Base-by-base conservation (phyloP, 148 eudicot genomes). In the Dysphania ambrosioides region DNA sequence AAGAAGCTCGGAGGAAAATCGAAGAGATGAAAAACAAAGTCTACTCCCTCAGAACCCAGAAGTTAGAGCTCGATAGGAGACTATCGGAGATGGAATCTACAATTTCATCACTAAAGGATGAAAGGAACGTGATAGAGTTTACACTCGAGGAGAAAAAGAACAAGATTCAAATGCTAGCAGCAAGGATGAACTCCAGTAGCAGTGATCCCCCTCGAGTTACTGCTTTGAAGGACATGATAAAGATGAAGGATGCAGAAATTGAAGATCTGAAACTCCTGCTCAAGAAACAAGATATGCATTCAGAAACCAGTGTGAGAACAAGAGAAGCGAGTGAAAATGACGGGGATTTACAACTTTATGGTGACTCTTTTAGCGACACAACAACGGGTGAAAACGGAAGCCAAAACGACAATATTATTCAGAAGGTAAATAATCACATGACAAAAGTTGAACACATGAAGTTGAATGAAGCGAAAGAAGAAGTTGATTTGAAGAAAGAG, bases 41-140 rank as follows among this genome's bases (percentile, higher is more conserved):
- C 10, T 78, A 85, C 73, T 74, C 85, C 41, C 80, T 93, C 24
- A 64, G 83, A 70, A 68, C 86, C n/a, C 86, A 89, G 56, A 91
- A 91, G 70, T 57, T 41, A 51, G 93, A 89, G 35, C 86, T 87
- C 5, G 85, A 86, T 9, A 74, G 80, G 58, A 83, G 66, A 63
- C 35, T 85, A 11, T 7, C 40, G 59, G 96, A 86, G 77, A 79
- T 88, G 96, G 86, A 86, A 68, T 87, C 97, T 11, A 87, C 85
- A 18, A 84, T 94, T 75, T 82, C 90, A 34, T 80, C 93, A 29
- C 83, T 94, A 4, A 87, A 62, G 79, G 97, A 94, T 1, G 97
- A 94, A 40, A 87, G 86, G 23, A 83, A 73, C 72, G 82, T 80
- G 29, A 77, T 91, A 4, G 95, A 88, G 74, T 75, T 71, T 1